phyloP scores from a whole-genome alignment of 768 basidiomycete species.

The Phylloporus arenicola region DNA sequence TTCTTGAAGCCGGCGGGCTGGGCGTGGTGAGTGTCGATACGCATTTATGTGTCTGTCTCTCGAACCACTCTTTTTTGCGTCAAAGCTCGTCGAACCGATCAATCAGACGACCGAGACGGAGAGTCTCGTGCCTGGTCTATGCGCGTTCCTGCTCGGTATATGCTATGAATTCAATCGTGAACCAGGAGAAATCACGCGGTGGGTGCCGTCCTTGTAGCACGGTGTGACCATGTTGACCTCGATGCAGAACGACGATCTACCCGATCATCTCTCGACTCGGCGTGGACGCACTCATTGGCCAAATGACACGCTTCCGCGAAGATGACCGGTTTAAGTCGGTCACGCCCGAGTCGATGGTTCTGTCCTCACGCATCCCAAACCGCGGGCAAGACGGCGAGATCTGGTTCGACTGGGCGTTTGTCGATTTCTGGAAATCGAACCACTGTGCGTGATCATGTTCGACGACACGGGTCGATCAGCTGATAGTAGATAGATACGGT shows the following conservation, averaged over 20 bases:
- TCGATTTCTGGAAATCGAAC: slow-evolving; percentile 98
- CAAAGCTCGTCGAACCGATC: slow-evolving; percentile 88
- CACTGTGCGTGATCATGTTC: slow-evolving; percentile 61
- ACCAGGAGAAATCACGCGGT: slow-evolving; percentile 94
- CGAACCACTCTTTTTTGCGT: not conserved
- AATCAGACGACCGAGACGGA: slow-evolving; percentile 87
- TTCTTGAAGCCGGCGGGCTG: slow-evolving; percentile 85
- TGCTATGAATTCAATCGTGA: slow-evolving; percentile 97
- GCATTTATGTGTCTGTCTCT: not conserved
- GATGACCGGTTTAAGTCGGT: slow-evolving; percentile 91
- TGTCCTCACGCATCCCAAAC: slow-evolving; percentile 38
- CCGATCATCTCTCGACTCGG: slow-evolving; percentile 89
- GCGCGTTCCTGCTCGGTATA: slow-evolving; percentile 85
- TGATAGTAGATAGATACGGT: slow-evolving; percentile 50
- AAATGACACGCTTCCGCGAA: slow-evolving; percentile 83
- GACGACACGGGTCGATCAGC: not conserved
- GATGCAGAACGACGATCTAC: slow-evolving; percentile 70
- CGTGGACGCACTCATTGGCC: slow-evolving; percentile 80
- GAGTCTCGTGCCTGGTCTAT: slow-evolving; percentile 81
- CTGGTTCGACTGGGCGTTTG: slow-evolving; percentile 98
- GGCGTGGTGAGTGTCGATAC: slow-evolving; percentile 63
- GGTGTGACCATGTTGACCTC: not conserved
- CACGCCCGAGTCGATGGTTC: slow-evolving; percentile 77
- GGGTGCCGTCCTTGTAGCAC: slow-evolving; percentile 10
- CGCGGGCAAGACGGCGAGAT: slow-evolving; percentile 25